phyloP scores from a whole-genome alignment of 768 basidiomycete genomes.

The Mycena chlorophos region DNA sequence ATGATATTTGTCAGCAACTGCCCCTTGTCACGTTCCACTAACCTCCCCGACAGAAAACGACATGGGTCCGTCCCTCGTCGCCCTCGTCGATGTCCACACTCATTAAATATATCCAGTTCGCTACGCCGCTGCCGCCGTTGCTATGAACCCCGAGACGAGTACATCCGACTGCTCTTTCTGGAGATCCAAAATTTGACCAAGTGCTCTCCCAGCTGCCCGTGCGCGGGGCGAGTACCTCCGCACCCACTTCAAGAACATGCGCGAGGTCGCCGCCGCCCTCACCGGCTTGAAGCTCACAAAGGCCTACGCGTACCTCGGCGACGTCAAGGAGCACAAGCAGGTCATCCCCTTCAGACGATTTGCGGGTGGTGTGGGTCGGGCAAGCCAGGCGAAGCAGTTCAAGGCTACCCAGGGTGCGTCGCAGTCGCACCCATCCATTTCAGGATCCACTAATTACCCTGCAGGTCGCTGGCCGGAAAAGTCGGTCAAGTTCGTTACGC shows the following conservation, averaged over 20 bases:
- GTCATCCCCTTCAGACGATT: slow-evolving; percentile 96
- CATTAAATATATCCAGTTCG: slow-evolving; percentile 58
- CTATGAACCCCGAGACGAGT: slow-evolving; percentile 96
- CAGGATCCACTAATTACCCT: slow-evolving; percentile 2
- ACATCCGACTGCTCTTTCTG: slow-evolving; percentile 2
- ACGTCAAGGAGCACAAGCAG: slow-evolving; percentile 96
- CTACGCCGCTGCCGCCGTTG: slow-evolving; percentile 86
- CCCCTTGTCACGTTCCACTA: no score
- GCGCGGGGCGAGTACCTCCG: slow-evolving; percentile 96
- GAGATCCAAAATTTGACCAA: slow-evolving; percentile 20
- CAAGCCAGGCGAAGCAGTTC: slow-evolving; percentile 95
- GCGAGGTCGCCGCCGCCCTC: slow-evolving; percentile 94
- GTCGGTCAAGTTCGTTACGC: slow-evolving; percentile 91
- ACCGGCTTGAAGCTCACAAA: slow-evolving; percentile 90
- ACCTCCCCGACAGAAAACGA: no score
- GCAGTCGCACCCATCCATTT: not conserved
- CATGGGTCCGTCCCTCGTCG: not conserved
- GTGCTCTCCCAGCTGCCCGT: slow-evolving; percentile 73
- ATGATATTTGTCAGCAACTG: no score
- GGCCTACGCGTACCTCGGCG: slow-evolving; percentile 91
- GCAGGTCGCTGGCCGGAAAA: slow-evolving; percentile 99
- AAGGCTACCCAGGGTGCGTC: slow-evolving; percentile 90
- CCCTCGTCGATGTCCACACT: not conserved
- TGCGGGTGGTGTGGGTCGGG: slow-evolving; percentile 91
- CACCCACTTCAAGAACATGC: slow-evolving; percentile 99